phyloP scores from a whole-genome alignment of 2,329 filamentous ascomycete genomes.

The Byssothecium circinans region DNA sequence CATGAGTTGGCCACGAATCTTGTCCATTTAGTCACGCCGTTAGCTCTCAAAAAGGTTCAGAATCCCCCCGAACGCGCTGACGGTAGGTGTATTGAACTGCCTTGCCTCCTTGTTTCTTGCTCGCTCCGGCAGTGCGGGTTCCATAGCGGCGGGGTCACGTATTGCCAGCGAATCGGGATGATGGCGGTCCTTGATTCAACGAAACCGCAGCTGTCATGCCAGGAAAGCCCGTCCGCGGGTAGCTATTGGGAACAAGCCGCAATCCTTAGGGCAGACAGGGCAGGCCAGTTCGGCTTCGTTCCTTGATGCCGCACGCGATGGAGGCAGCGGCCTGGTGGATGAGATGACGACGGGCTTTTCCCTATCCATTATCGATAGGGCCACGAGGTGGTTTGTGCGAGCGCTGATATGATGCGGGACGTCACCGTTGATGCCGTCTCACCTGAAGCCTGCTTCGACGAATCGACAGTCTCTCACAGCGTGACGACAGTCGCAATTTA shows the following conservation, averaged over 20 bases:
- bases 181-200: neutral
- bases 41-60: constrained; percentile 14
- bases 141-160: constrained; percentile 34
- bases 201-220: neutral
- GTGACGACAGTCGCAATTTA: neutral
- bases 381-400: constrained; percentile 16
- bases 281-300: constrained; percentile 10
- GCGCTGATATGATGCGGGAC: constrained; percentile 5
- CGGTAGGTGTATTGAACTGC: constrained; percentile 14
- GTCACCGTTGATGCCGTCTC: constrained; percentile 6
- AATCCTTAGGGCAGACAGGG: constrained; percentile 13
- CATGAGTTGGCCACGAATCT: constrained; percentile 29
- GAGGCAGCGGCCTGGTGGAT: constrained; percentile 1
- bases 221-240: constrained; percentile 1
- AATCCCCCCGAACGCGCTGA: constrained; percentile 17
- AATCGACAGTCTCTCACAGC: neutral
- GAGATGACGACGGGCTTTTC: neutral
- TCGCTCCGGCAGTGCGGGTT: constrained; percentile 39
- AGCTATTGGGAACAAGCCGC: constrained; percentile 20
- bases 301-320: constrained; percentile 10
- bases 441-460: neutral
- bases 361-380: constrained; percentile 13
- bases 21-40: constrained; percentile 15
- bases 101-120: constrained; percentile 24
- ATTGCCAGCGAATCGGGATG: constrained; percentile 31